Evolutionary conservation across 1,284 basidiomycete genomes (phyloP), one percentile per base, ranked within the genome.

Genomic region (Cryptococcus sp.): DNA sequence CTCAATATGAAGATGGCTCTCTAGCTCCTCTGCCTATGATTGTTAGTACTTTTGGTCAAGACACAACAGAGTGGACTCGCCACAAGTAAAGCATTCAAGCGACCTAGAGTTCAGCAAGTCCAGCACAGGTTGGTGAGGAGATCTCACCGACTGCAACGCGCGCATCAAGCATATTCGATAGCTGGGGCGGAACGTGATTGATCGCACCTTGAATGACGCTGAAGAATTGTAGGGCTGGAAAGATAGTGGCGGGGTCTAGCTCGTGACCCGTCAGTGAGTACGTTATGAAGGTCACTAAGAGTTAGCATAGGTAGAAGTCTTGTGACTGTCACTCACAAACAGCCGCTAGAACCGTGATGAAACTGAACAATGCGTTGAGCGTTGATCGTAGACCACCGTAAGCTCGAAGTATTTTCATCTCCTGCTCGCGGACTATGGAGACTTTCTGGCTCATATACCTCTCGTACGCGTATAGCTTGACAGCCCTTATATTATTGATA

Each of bases 191-290:
- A 1, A 64, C 43, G 44, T 57, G 48, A 43, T 61, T 51, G 13
- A 67, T 46, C 47, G 70, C 59, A 22, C 16, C 7, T 13, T 48
- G 43, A 13, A 61, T 23, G 16, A 88, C 82, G 62, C 86, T 85
- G 79, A 90, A 88, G 54, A 85, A 78, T 55, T 86, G 83, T 13
- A 91, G 72, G 11, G 83, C 83, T 16, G 81, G 81, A 73, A 91
- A 91, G 55, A 90, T 85, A 60, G 81, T 78, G 2, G 85, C 84
- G 7, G 86, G 76, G 59, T 84, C 80, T 36, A 89, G 79, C 2
- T 78, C 62, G 66, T 88, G 83, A 2, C 84, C 83, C 24, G 78
- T 82, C 13, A 84, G 73, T 1, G 80, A 79, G 65, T 88, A 89
- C 0, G 85, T 85, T 63, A 90, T 82, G 68, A 91, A 88, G 2